These are phyloP conservation scores for Ophiostoma tasmaniense DNA, from an alignment of 2,329 filamentous ascomycete genomes.

Conservation along the genomic window DNA sequence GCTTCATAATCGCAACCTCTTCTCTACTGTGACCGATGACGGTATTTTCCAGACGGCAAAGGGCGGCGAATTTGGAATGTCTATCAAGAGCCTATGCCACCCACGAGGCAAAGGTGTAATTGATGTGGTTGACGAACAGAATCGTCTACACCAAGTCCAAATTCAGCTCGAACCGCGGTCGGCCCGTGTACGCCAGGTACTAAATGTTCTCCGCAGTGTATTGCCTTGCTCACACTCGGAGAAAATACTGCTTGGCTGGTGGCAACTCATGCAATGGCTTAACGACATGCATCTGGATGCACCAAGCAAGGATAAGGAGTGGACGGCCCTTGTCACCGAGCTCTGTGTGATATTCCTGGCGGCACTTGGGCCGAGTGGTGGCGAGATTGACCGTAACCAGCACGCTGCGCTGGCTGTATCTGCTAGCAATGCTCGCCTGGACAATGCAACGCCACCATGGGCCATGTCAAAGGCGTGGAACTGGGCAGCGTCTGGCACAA, in stretches of 20 bases:
- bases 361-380: slow-evolving; percentile 4
- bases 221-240: slow-evolving; percentile 50
- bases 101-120: slow-evolving; percentile 51
- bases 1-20: slow-evolving; percentile 32
- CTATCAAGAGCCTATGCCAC: slow-evolving; percentile 49
- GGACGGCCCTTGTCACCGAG: slow-evolving; percentile 58
- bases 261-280: slow-evolving; percentile 65
- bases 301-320: slow-evolving; percentile 49
- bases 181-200: slow-evolving; percentile 50
- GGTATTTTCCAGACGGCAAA: slow-evolving; percentile 12
- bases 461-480: slow-evolving; percentile 13
- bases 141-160: slow-evolving; percentile 55
- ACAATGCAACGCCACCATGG: neutral
- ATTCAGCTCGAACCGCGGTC: slow-evolving; percentile 59
- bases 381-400: neutral
- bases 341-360: slow-evolving; percentile 54
- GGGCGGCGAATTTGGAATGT: slow-evolving; percentile 30
- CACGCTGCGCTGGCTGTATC: slow-evolving; percentile 6
- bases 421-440: neutral
- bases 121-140: slow-evolving; percentile 56
- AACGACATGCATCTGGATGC: slow-evolving; percentile 26
- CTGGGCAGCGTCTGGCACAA: slow-evolving; percentile 22
- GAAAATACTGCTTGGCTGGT: slow-evolving; percentile 61
- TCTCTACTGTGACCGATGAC: neutral
- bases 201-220: slow-evolving; percentile 56